phyloP scores from a whole-genome alignment of 2,329 filamentous ascomycete species.

The Pyrenophora tritici-repentis region DNA sequence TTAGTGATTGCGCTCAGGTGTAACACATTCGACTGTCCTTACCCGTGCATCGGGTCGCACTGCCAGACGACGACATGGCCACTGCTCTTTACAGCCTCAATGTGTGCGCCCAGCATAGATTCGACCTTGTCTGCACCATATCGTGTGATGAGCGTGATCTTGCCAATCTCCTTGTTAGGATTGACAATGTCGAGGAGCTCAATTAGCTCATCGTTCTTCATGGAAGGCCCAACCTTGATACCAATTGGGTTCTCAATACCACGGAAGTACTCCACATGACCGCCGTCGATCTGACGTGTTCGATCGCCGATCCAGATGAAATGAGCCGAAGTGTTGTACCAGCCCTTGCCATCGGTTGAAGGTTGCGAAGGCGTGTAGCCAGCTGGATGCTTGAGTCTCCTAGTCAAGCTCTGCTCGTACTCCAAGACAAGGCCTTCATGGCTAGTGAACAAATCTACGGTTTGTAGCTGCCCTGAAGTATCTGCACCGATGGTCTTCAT shows the following conservation, averaged over 20 bases:
- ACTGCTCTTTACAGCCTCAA: constrained; percentile 82
- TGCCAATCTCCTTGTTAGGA: constrained; percentile 79
- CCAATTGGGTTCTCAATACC: constrained; percentile 95
- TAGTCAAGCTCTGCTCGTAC: constrained; percentile 88
- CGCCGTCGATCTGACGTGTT: constrained; percentile 89
- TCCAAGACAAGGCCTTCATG: constrained; percentile 94
- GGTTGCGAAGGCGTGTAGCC: constrained; percentile 43
- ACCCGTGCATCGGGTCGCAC: constrained; percentile 98
- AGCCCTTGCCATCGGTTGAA: constrained; percentile 60
- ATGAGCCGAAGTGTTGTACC: constrained; percentile 93
- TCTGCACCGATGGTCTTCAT: constrained; percentile 92
- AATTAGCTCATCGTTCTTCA: constrained; percentile 75
- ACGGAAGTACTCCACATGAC: constrained; percentile 96
- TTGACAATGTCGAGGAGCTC: constrained; percentile 84
- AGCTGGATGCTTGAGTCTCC: constrained; percentile 69
- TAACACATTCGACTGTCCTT: constrained; percentile 17
- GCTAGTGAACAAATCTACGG: constrained; percentile 92
- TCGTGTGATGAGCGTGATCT: constrained; percentile 93
- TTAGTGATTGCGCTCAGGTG: constrained; percentile 12
- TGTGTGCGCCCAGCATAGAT: constrained; percentile 78
- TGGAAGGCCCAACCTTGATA: constrained; percentile 92
- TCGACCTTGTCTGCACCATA: constrained; percentile 83
- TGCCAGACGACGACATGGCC: constrained; percentile 88
- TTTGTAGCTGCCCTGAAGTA: constrained; percentile 80
- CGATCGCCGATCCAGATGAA: constrained; percentile 99